A percentile compares a stretch with the other conserved stretches of the same genome.
Evolutionary conservation across 257 asterid species (phyloP).

Genomic region (Nicotiana attenuata): DNA sequence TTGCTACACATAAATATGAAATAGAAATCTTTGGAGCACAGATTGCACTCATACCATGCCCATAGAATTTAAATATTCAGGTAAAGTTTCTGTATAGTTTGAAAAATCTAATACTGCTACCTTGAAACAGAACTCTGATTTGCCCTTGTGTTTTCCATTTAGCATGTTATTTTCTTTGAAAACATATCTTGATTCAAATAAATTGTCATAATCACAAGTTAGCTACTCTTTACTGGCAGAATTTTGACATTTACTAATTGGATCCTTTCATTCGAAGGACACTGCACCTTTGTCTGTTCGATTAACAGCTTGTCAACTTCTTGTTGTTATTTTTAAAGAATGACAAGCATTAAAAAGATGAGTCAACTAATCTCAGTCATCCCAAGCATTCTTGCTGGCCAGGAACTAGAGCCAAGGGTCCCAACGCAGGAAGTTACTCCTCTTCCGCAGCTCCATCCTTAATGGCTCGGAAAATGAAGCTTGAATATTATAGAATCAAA

Average conservation of each 20-base stretch:
- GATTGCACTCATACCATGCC: too few species aligned
- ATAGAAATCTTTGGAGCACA: too few species aligned
- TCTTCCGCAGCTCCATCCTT: background rate
- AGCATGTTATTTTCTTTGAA: background rate
- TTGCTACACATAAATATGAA: too few species aligned
- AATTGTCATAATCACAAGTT: background rate
- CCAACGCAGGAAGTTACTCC: background rate
- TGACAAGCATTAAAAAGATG: background rate
- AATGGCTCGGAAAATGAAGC: background rate
- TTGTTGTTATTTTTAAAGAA: background rate
- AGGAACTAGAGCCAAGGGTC: background rate
- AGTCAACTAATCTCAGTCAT: background rate
- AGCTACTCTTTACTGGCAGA: background rate
- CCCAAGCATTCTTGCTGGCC: background rate
- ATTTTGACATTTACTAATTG: background rate
- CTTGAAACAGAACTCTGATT: background rate
- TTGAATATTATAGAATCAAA: background rate
- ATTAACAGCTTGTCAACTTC: background rate
- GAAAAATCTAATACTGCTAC: too few species aligned
- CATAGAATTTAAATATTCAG: too few species aligned
- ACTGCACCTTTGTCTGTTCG: background rate
- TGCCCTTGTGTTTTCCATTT: background rate
- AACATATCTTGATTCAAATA: background rate
- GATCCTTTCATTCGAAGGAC: background rate
- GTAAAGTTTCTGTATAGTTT: too few species aligned